Percentiles rank a stretch among this genome's conserved stretches.
phyloP scores from a whole-genome alignment of 2,329 filamentous ascomycete species.

The Podosphaera fusca region DNA sequence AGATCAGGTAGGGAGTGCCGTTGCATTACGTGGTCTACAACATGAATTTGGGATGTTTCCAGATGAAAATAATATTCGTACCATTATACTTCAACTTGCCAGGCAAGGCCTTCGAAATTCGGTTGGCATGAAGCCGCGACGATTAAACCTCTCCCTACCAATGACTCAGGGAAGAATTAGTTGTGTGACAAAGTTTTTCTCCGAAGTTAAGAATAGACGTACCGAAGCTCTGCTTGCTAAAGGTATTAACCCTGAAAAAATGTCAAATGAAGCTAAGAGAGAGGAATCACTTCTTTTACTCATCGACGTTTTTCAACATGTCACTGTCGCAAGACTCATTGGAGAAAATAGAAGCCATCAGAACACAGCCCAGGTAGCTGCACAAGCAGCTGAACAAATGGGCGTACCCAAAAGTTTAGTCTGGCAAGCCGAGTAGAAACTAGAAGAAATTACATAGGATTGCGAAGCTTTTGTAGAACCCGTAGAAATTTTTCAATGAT shows the following conservation, averaged over 20 bases:
- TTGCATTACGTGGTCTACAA: constrained; percentile 24
- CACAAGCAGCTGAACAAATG: constrained; percentile 9
- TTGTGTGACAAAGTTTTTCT: constrained; percentile 22
- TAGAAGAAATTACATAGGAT: not conserved
- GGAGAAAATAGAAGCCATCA: constrained; percentile 2
- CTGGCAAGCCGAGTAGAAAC: constrained; percentile 4
- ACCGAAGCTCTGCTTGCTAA: constrained; percentile 8
- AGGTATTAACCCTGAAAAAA: constrained; percentile 11
- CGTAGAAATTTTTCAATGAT: not conserved
- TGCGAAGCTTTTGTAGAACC: not conserved
- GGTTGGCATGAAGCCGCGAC: constrained; percentile 14
- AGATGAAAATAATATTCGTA: constrained; percentile 22
- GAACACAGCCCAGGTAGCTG: constrained; percentile 1
- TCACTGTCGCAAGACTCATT: constrained; percentile 5
- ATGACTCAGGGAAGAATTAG: constrained; percentile 22
- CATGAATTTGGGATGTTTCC: constrained; percentile 22
- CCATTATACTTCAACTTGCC: constrained; percentile 25
- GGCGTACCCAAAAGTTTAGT: constrained; percentile 7
- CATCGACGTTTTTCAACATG: constrained; percentile 12
- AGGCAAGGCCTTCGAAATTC: constrained; percentile 16
- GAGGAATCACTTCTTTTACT: constrained; percentile 15
- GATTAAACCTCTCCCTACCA: constrained; percentile 18
- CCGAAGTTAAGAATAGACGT: constrained; percentile 18
- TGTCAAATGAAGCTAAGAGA: constrained; percentile 10
- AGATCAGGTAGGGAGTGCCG: constrained; percentile 25